Conservation (phyloP, 2,329 filamentous ascomycete genomes). For the Cladosporium sp. region DNA sequence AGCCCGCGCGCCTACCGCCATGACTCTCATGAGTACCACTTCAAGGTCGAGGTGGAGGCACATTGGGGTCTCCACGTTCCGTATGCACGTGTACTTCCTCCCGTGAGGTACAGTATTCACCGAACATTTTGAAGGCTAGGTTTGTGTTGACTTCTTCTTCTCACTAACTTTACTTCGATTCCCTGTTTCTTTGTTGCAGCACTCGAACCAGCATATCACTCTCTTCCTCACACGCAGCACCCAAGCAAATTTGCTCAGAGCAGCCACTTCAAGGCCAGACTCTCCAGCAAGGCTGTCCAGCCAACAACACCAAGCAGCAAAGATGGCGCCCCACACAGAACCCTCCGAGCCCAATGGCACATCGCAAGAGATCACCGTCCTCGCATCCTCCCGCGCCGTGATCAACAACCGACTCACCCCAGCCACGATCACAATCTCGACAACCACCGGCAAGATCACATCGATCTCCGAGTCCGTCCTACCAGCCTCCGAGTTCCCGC, state of each 20-base stretch:
- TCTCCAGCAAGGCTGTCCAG: neutral
- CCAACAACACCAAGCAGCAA: neutral
- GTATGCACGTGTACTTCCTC: neutral
- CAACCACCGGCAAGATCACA: constrained; percentile 78
- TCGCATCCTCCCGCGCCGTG: constrained; percentile 81
- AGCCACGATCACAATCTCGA: constrained; percentile 79
- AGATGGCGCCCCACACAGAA: constrained; percentile 35
- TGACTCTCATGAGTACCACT: neutral
- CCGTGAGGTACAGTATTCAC: neutral
- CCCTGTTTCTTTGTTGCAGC: neutral
- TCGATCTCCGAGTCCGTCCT: constrained; percentile 72
- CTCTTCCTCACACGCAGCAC: neutral
- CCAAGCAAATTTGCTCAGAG: neutral
- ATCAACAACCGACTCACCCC: constrained; percentile 74
- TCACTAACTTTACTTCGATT: neutral
- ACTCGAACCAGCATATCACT: neutral
- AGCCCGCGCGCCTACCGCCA: neutral
- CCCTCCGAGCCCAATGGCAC: constrained; percentile 27
- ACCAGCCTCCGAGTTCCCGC: constrained; percentile 69
- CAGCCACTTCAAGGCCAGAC: neutral
- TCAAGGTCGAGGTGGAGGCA: neutral
- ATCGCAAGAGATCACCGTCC: constrained; percentile 60
- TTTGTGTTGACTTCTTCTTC: neutral
- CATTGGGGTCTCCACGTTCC: constrained; percentile 11
- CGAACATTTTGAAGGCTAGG: neutral